phyloP scores from a whole-genome alignment of 495 filamentous ascomycete genomes.

The Neurospora intermedia region DNA sequence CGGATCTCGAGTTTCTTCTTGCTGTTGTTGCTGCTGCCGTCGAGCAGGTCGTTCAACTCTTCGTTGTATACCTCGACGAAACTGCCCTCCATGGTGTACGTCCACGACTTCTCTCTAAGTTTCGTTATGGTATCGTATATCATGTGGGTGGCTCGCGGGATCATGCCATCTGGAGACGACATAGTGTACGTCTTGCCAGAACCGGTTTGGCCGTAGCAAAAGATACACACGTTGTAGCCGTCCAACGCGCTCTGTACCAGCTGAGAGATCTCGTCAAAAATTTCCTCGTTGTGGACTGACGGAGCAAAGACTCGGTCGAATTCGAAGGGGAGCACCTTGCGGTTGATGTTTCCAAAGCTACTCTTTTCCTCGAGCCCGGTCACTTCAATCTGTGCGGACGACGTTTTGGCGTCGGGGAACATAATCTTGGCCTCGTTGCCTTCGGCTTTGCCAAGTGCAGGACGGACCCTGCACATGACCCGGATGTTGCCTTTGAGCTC shows the following conservation, averaged over 20 bases:
- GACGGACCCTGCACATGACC: constrained; percentile 95
- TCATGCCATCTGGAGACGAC: constrained; percentile 90
- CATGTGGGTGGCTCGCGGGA: constrained; percentile 82
- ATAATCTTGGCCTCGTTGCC: constrained; percentile 54
- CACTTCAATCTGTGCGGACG: constrained; percentile 67
- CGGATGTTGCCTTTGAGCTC: constrained; percentile 99
- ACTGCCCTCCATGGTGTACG: constrained; percentile 84
- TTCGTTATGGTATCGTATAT: constrained; percentile 79
- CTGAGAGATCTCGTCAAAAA: constrained; percentile 96
- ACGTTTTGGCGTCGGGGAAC: constrained; percentile 73
- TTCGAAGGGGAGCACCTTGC: constrained; percentile 72
- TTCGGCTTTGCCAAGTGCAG: constrained; percentile 49
- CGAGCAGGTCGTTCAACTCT: constrained; percentile 82
- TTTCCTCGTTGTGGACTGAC: constrained; percentile 61
- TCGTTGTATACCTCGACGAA: constrained; percentile 99
- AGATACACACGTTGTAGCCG: constrained; percentile 98
- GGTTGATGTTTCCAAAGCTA: constrained; percentile 62
- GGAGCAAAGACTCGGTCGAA: constrained; percentile 94
- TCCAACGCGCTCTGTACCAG: constrained; percentile 93
- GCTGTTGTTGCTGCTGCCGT: constrained; percentile 75
- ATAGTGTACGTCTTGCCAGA: constrained; percentile 96
- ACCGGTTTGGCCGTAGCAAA: constrained; percentile 97
- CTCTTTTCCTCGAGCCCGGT: constrained; percentile 74
- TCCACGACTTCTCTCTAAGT: constrained; percentile 85
- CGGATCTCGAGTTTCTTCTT: constrained; percentile 89